A percentile compares a stretch with the other conserved stretches of the same genome.
Evolutionary conservation across 1,139 yeast species (phyloP).

Genomic region (Magnusiomyces clavatus): DNA sequence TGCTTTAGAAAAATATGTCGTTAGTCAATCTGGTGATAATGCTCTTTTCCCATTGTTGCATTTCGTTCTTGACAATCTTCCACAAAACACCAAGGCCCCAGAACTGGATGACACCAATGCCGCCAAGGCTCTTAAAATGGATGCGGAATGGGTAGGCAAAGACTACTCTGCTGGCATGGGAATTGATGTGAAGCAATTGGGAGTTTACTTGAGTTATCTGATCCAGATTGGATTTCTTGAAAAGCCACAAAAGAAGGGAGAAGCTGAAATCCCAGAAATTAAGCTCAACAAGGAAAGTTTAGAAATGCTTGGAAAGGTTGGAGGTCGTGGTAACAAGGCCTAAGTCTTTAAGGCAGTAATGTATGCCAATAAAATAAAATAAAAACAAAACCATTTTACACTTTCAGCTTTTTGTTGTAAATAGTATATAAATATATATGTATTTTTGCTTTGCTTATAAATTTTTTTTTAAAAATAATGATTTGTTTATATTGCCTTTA

Average conservation of each 20-base stretch:
- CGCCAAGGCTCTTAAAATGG: slow-evolving; percentile 50
- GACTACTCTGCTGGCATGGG: slow-evolving; percentile 69
- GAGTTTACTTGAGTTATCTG: slow-evolving; percentile 73
- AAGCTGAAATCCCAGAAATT: slow-evolving; percentile 48
- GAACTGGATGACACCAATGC: slow-evolving; percentile 88
- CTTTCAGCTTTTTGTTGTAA: too few species aligned
- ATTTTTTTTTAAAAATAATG: too few species aligned
- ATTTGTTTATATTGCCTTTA: too few species aligned
- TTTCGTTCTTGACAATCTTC: slow-evolving; percentile 86
- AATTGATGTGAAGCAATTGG: slow-evolving; percentile 56
- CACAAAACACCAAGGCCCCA: slow-evolving; percentile 88
- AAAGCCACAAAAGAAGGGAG: slow-evolving; percentile 42
- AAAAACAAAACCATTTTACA: too few species aligned
- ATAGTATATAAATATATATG: too few species aligned
- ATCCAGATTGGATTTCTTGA: slow-evolving; percentile 72
- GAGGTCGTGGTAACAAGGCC: slow-evolving; percentile 54
- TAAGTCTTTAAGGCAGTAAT: background rate
- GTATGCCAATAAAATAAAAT: too few species aligned
- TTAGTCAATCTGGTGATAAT: slow-evolving; percentile 61
- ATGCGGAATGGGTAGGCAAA: slow-evolving; percentile 53
- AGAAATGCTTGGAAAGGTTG: slow-evolving; percentile 63
- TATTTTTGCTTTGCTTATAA: too few species aligned
- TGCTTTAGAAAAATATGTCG: slow-evolving; percentile 67
- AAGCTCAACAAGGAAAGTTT: slow-evolving; percentile 52
- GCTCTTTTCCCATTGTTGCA: slow-evolving; percentile 91